Percentiles rank a stretch among this genome's conserved stretches.
phyloP scores from a whole-genome alignment of 2,329 filamentous ascomycete species.

The Thermoascus crustaceus region DNA sequence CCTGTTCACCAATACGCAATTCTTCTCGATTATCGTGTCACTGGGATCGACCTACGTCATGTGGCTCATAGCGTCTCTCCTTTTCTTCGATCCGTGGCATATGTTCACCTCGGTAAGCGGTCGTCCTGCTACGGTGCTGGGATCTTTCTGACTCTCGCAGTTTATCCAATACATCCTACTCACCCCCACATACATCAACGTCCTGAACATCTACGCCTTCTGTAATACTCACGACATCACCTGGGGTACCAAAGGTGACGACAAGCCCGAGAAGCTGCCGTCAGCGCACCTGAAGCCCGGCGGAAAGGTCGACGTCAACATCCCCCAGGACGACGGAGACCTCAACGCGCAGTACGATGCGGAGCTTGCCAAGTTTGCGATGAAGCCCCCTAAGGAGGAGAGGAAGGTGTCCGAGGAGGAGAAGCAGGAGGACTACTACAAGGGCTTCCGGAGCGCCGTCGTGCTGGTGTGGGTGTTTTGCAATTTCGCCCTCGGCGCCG shows the following conservation, averaged over 20 bases:
- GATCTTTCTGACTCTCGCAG: conserved; percentile 23
- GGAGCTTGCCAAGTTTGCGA: conserved; percentile 65
- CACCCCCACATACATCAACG: conserved; percentile 95
- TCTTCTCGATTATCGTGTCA: conserved; percentile 89
- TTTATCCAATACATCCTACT: conserved; percentile 91
- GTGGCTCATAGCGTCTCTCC: conserved; percentile 80
- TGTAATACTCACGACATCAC: conserved; percentile 98
- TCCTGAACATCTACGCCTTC: conserved; percentile 94
- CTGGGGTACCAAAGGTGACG: conserved; percentile 96
- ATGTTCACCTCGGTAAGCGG: conserved; percentile 69
- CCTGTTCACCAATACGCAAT: conserved; percentile 78
- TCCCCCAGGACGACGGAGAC: conserved; percentile 84
- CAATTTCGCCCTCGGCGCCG: conserved; percentile 79
- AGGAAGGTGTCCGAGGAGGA: conserved; percentile 48
- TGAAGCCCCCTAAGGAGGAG: conserved; percentile 65
- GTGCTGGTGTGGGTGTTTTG: conserved; percentile 95
- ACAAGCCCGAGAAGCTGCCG: conserved; percentile 85
- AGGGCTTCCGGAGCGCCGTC: conserved; percentile 84
- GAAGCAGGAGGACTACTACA: conserved; percentile 97
- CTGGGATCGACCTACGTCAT: conserved; percentile 86
- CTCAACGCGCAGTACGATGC: conserved; percentile 90
- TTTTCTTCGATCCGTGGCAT: conserved; percentile 99
- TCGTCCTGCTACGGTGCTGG: conserved; percentile 2
- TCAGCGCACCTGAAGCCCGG: conserved; percentile 85
- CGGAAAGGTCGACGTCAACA: conserved; percentile 84